Percentiles rank a stretch among this genome's conserved stretches.
These are phyloP conservation scores for Castanea mollissima DNA, from an alignment of 306 rosid species.

Conservation along the genomic window DNA sequence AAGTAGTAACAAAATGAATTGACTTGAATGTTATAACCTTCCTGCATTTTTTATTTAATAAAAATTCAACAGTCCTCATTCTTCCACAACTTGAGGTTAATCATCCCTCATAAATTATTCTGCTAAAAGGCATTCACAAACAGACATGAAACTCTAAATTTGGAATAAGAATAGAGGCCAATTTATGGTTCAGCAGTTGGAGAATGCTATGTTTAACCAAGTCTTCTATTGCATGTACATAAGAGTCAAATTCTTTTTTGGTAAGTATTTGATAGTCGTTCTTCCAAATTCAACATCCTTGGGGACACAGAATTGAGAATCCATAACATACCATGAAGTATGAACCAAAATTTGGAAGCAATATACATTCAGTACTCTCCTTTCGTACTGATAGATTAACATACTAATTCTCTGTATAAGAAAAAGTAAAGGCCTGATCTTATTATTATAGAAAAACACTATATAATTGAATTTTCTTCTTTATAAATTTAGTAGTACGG, in stretches of 20 bases:
- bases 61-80: neutral
- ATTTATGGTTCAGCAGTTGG: neutral
- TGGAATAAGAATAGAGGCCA: neutral
- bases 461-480: no score
- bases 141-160: neutral
- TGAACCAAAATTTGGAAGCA: neutral
- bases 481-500: neutral
- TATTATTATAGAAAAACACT: neutral
- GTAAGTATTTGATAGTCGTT: neutral
- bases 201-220: neutral
- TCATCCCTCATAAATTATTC: neutral
- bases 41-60: neutral
- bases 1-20: neutral
- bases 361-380: neutral
- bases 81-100: neutral
- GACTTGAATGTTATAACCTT: neutral
- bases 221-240: neutral
- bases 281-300: neutral
- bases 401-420: neutral
- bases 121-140: neutral
- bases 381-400: neutral
- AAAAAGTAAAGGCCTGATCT: neutral
- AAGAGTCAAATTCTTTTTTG: neutral
- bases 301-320: neutral
- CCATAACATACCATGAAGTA: neutral